Percentiles rank a stretch among this genome's conserved stretches.
Evolutionary conservation across 306 rosid genomes (phyloP).

Genomic region (Potentilla sterilis): DNA sequence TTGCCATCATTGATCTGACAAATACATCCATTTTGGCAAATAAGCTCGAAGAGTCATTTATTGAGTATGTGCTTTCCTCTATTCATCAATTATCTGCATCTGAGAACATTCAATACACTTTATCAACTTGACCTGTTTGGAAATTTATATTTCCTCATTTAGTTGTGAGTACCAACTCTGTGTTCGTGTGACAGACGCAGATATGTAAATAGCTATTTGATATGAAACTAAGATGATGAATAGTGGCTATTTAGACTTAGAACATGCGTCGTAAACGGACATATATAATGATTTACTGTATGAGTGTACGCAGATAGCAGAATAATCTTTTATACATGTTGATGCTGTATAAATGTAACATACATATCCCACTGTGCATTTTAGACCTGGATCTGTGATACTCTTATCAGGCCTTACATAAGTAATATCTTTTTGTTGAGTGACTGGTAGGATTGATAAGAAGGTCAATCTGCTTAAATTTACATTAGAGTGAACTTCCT

Average conservation of each 20-base stretch:
- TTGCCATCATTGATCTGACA: conserved; percentile 85
- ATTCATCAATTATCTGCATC: conserved; percentile 18
- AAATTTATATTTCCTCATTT: neutral
- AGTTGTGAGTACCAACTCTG: neutral
- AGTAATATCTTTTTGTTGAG: neutral
- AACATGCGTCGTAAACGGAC: neutral
- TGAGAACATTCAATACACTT: conserved; percentile 13
- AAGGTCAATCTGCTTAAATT: neutral
- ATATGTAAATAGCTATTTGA: neutral
- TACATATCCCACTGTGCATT: neutral
- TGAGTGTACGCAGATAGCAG: neutral
- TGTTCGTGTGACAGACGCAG: neutral
- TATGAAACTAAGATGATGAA: neutral
- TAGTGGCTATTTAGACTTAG: neutral
- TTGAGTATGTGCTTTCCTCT: conserved; percentile 56
- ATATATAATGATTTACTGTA: neutral
- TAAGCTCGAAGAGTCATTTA: conserved; percentile 88
- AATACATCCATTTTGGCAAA: conserved; percentile 67
- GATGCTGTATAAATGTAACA: neutral
- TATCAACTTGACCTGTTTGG: too few species aligned
- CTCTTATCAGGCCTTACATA: neutral
- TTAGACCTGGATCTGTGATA: neutral
- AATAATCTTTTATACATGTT: neutral
- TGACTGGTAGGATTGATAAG: neutral
- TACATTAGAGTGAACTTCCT: neutral